These are phyloP conservation scores for Primulina eburnea DNA, from an alignment of 257 asterid species.

Conservation along the genomic window DNA sequence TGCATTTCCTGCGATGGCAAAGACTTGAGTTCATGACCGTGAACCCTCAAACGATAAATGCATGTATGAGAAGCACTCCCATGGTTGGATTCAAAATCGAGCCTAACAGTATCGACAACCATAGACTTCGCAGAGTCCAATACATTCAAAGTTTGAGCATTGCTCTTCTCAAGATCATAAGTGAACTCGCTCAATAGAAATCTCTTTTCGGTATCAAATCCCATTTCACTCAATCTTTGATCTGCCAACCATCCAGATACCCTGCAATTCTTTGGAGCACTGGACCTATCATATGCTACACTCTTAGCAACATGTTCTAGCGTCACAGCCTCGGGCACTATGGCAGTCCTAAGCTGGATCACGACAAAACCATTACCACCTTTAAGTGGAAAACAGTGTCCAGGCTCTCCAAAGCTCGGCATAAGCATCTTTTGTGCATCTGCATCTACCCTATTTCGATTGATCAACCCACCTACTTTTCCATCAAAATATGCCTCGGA, in stretches of 20 bases:
- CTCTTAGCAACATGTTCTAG: constrained; percentile 86
- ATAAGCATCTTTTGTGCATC: constrained; percentile 65
- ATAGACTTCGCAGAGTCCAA: constrained; percentile 40
- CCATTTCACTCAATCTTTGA: constrained; percentile 29
- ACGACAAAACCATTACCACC: constrained; percentile 69
- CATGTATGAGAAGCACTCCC: constrained; percentile 76
- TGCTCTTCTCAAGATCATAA: constrained; percentile 71
- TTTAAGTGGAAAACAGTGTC: constrained; percentile 79
- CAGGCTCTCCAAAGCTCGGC: constrained; percentile 99
- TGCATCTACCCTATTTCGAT: constrained; percentile 23
- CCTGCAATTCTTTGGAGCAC: constrained; percentile 90
- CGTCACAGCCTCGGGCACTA: constrained; percentile 76
- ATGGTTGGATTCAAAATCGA: constrained; percentile 79
- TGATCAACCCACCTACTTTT: constrained; percentile 24
- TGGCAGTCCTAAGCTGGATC: constrained; percentile 62
- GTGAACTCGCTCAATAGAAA: constrained; percentile 58
- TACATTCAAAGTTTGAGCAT: constrained; percentile 71
- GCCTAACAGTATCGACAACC: constrained; percentile 58
- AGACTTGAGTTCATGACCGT: constrained; percentile 55
- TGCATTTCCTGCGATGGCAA: constrained; percentile 33
- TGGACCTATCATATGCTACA: constrained; percentile 87
- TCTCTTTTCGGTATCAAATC: constrained; percentile 36
- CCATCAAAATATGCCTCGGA: constrained; percentile 51
- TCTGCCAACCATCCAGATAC: constrained; percentile 77
- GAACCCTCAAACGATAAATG: constrained; percentile 86